Conservation (phyloP, 495 filamentous ascomycete species). For the Rhypophila decipiens region DNA sequence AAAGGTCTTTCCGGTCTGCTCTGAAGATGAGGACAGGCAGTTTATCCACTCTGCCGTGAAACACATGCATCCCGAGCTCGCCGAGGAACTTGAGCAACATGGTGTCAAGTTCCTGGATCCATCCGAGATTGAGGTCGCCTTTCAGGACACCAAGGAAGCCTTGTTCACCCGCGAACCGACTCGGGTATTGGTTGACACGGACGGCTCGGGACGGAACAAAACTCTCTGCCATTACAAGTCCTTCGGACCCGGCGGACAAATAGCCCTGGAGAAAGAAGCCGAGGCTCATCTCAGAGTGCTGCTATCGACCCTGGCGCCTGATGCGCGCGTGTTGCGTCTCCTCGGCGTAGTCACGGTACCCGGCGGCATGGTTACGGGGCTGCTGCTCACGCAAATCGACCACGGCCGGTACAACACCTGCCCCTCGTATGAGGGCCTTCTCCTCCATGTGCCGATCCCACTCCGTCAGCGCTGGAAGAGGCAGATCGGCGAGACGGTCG, state of each 20-base stretch:
- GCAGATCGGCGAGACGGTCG: constrained; percentile 14
- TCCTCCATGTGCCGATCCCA: constrained; percentile 4
- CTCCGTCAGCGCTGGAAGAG: constrained; percentile 11
- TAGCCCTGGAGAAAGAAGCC: background rate
- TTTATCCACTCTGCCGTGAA: background rate
- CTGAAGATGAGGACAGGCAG: constrained; percentile 3
- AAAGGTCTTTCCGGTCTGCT: constrained; percentile 5
- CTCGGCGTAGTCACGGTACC: background rate
- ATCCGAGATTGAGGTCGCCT: constrained; percentile 8
- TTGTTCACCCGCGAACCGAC: constrained; percentile 3
- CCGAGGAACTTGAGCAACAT: constrained; percentile 2
- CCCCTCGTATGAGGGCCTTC: background rate
- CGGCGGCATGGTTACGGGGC: background rate
- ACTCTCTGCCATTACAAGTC: constrained; percentile 12
- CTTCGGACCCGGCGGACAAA: background rate
- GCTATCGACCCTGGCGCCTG: background rate
- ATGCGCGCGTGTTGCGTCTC: constrained; percentile 2
- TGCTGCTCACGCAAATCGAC: constrained; percentile 6
- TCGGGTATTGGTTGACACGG: constrained; percentile 9
- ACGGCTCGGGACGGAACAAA: constrained; percentile 3
- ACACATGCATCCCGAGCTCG: constrained; percentile 5
- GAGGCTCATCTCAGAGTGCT: constrained; percentile 7
- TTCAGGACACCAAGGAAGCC: constrained; percentile 4
- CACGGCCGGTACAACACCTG: constrained; percentile 2
- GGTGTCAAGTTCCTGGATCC: constrained; percentile 9